A percentile compares a stretch with the other conserved stretches of the same genome.
These are phyloP conservation scores for Codiaeum variegatum DNA, from an alignment of 441 rosid genomes.

Conservation along the genomic window DNA sequence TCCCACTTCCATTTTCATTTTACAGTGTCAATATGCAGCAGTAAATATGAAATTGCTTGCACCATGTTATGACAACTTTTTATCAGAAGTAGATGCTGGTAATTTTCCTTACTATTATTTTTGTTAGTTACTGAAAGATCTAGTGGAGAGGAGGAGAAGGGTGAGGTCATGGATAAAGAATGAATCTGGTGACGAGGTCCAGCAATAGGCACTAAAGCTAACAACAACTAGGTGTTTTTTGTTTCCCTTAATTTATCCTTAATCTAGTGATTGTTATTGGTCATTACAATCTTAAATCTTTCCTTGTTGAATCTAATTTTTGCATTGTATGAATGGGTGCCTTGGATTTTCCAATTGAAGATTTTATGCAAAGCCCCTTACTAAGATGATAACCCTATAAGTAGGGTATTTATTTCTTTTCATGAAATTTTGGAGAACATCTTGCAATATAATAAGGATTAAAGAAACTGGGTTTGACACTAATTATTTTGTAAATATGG, in stretches of 20 bases:
- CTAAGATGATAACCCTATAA: constrained; percentile 88
- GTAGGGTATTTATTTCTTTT: constrained; percentile 34
- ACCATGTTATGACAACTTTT: not conserved
- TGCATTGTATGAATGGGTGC: constrained; percentile 94
- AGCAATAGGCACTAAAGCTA: constrained; percentile 94
- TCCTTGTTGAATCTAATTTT: constrained; percentile 14
- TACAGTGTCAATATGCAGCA: no score
- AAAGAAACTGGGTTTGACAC: constrained; percentile 14
- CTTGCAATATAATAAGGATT: constrained; percentile 1
- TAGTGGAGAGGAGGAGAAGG: constrained; percentile 83
- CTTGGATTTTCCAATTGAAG: constrained; percentile 96
- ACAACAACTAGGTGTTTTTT: constrained; percentile 77
- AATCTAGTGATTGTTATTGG: constrained; percentile 8
- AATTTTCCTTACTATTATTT: constrained; percentile 23
- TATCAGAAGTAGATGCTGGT: constrained; percentile 7
- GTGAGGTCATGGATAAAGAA: constrained; percentile 78
- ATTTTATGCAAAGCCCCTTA: constrained; percentile 96
- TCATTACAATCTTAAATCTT: constrained; percentile 7
- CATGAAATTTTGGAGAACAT: constrained; percentile 14
- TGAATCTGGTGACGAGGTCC: constrained; percentile 73
- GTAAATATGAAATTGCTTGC: not conserved
- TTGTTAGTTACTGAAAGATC: constrained; percentile 77
- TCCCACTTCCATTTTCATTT: no score
- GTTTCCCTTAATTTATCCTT: constrained; percentile 4
- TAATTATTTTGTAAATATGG: constrained; percentile 9